Base-by-base conservation (phyloP, 169 alveolate genomes). In the Plasmodium vivax region DNA sequence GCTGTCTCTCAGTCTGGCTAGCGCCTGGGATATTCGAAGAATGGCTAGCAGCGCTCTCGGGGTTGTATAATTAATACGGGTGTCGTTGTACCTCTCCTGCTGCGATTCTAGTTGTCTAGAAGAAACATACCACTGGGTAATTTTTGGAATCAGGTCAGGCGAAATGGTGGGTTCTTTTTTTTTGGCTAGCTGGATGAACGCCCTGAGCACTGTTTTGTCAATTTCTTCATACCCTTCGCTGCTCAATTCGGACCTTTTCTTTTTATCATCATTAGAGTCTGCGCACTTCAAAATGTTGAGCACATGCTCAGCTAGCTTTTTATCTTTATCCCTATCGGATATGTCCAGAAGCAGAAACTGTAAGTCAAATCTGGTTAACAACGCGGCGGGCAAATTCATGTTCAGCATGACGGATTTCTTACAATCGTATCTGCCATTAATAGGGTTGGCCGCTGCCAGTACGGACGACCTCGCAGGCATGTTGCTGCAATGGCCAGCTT, bases 401-500 rank as follows among this genome's bases (percentile, higher is more conserved):
- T 99, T 99, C 92, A 98, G 98, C 93, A 97, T 91, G n/a, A 96
- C 98, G 94, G 98, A 74, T 83, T 98, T 95, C 84, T 97, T 98
- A 30, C 97, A 97, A 93, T 98, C 99, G 93, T 99, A 99, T 92
- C 99, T 97, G 2, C 99, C 99, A 91, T 98, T 98, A 14, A 98
- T 93, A 7, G 99, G 99, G 95, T 99, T 99, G 6, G 99, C 99
- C 9, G 99, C 99, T 0, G 99, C 99, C 93, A 99, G 94, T 34
- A 99, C 99, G 3, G 99, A 97, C 1, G 97, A 95, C 34, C 97
- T 72, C 6, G 97, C 97, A 41, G 97, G 95, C 97, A 96, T 91
- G 41, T 96, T 84, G 54, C 96, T 95, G 41, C 96, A 92, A 92
- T 96, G 99, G 10, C 99, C 99, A 34, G 99, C 99, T 96, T 99